Conservation (phyloP, 305 asterid species). For the Fraxinus baroniana region DNA sequence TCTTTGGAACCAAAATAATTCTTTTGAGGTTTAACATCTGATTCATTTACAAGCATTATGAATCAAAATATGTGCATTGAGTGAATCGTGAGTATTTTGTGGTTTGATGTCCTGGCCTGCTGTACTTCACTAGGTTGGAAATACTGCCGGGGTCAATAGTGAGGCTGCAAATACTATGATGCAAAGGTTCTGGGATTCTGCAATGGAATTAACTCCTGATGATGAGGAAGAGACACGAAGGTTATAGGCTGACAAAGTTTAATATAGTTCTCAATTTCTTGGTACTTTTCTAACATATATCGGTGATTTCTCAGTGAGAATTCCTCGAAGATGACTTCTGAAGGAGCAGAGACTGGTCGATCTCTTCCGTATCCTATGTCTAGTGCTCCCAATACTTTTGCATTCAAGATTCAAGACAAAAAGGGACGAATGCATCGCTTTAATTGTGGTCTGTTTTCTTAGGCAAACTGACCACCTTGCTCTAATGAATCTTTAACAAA, state of each 20-base stretch:
- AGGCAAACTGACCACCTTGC: too few species aligned
- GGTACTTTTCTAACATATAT: slow-evolving; percentile 27
- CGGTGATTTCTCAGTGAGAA: slow-evolving; percentile 54
- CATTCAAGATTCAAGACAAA: slow-evolving; percentile 87
- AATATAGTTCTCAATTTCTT: not conserved
- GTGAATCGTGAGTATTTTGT: not conserved
- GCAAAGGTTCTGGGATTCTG: slow-evolving; percentile 99
- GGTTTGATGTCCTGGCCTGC: not conserved
- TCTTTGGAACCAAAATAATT: not conserved
- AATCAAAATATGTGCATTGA: not conserved
- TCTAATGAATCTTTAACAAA: not conserved
- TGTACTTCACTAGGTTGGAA: slow-evolving; percentile 68
- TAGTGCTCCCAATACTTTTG: slow-evolving; percentile 46
- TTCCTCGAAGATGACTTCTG: slow-evolving; percentile 83
- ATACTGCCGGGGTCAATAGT: slow-evolving; percentile 59
- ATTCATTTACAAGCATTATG: not conserved
- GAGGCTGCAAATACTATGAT: slow-evolving; percentile 79
- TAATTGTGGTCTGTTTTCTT: too few species aligned
- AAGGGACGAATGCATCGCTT: slow-evolving; percentile 94
- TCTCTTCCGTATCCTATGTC: slow-evolving; percentile 57
- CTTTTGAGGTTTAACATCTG: not conserved
- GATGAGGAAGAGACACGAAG: slow-evolving; percentile 88
- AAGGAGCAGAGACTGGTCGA: slow-evolving; percentile 69
- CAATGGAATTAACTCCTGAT: slow-evolving; percentile 74
- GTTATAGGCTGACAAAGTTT: slow-evolving; percentile 36